Evolutionary conservation across 2,329 filamentous ascomycete species (phyloP), one percentile per base, ranked within the genome.

Genomic region (Geosmithia morbida): DNA sequence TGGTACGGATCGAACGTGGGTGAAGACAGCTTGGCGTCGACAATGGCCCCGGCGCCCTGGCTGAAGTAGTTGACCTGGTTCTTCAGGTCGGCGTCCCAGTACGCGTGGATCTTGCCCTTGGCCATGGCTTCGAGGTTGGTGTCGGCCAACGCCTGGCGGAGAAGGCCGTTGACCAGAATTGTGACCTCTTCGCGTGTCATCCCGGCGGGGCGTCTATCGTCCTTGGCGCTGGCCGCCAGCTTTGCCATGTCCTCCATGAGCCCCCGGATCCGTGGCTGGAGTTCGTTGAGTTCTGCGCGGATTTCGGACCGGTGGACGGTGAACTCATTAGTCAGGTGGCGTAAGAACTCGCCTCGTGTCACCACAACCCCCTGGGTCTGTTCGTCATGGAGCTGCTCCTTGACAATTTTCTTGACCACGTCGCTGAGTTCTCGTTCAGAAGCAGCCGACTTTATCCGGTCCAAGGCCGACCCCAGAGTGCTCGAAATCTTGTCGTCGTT

Each of bases 31-130:
- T 59, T 54, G 0, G 67, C 66, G 53, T 88, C 75, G 51, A 92
- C 65, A 2, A 70, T 55, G 1, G 86, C 85, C 5, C 86, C 87
- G 17, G 79, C 65, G 4, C 78, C 77, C 1, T 64, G 56, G 2
- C 75, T 73, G 55, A 95, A 83, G 65, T 81, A 88, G 66, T 96
- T 95, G 62, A 88, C 67, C 48, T 75, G 72, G 47, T 71, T 66
- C 48, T 63, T 63, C 20, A 80, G 63, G 20, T 69, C 59, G 1
- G 58, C 55, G 42, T 67, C 63, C 57, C 66, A 69, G 52, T 70
- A 60, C 37, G 61, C 57, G 29, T 66, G 64, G 46, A 77, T 72
- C 46, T 67, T 63, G 47, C 68, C 68, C 26, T 65, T 62, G 22
- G 70, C 67, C 37, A 73, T 55, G 2, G 68, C 68, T 45, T 70